Evolutionary conservation across 805 yeast genomes (phyloP).

Genomic region (Groenewaldozyma tartarivorans): DNA sequence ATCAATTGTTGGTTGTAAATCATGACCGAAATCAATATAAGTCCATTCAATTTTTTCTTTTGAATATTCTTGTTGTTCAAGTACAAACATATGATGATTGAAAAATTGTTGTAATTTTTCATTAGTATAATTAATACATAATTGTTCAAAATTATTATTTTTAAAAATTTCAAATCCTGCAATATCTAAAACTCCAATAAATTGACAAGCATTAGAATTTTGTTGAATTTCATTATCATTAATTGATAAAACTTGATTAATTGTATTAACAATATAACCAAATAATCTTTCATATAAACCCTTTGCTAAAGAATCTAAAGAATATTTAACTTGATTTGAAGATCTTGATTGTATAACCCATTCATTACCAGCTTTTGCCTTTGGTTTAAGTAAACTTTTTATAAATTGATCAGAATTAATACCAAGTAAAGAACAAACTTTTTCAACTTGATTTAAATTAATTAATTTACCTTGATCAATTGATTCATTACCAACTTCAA

Average conservation of each 20-base stretch:
- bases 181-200: conserved; percentile 89
- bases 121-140: conserved; percentile 86
- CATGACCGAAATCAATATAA: conserved; percentile 89
- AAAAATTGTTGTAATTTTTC: conserved; percentile 96
- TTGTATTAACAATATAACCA: conserved; percentile 61
- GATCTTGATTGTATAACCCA: conserved; percentile 69
- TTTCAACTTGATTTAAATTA: conserved; percentile 41
- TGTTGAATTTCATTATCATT: conserved; percentile 26
- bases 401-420: conserved; percentile 45
- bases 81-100: conserved; percentile 89
- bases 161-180: conserved; percentile 97
- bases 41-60: conserved; percentile 91
- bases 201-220: conserved; percentile 29
- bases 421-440: conserved; percentile 56
- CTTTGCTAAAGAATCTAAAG: conserved; percentile 82
- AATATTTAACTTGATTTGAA: conserved; percentile 67
- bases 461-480: conserved; percentile 69
- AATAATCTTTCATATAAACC: conserved; percentile 78
- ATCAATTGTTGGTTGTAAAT: conserved; percentile 88
- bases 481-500: conserved; percentile 53
- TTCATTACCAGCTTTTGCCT: conserved; percentile 87
- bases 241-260: conserved; percentile 56
- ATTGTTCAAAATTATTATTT: conserved; percentile 89
- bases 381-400: conserved; percentile 61
- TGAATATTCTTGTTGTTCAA: conserved; percentile 95